A percentile compares a stretch with the other conserved stretches of the same genome.
phyloP scores from a whole-genome alignment of 2,329 filamentous ascomycete species.

The Passalora sequoiae region DNA sequence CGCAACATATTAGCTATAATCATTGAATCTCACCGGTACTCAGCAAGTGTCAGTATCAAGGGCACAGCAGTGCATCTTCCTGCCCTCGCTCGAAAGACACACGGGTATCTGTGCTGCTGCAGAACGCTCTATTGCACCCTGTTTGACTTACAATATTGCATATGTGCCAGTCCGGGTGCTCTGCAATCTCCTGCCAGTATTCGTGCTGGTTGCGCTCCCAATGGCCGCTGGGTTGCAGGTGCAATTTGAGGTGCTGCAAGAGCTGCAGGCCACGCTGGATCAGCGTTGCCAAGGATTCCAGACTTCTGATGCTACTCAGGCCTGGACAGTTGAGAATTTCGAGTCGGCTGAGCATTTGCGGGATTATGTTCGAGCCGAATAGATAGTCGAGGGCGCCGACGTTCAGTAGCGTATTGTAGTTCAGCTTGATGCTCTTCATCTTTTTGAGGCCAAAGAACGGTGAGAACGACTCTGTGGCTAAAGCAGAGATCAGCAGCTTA shows the following conservation, averaged over 20 bases:
- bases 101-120: too few species aligned
- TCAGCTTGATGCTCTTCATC: conserved; percentile 16
- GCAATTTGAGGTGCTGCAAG: conserved; percentile 21
- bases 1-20: too few species aligned
- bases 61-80: too few species aligned
- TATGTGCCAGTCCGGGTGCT: conserved; percentile 19
- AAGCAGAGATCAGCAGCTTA: too few species aligned
- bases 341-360: conserved; percentile 15
- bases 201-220: neutral
- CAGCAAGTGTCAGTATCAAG: too few species aligned
- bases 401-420: conserved; percentile 8
- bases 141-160: too few species aligned
- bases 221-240: conserved; percentile 6
- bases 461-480: too few species aligned
- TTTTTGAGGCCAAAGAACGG: conserved; percentile 18
- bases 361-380: conserved; percentile 18
- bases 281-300: conserved; percentile 13
- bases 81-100: too few species aligned
- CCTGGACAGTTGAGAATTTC: conserved; percentile 20
- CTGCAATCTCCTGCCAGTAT: conserved; percentile 11
- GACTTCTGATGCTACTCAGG: conserved; percentile 9
- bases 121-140: too few species aligned
- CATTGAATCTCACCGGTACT: too few species aligned
- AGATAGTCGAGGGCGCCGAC: conserved; percentile 10
- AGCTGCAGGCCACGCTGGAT: conserved; percentile 15